Evolutionary conservation across 2,329 filamentous ascomycete species (phyloP), one percentile per base, ranked within the genome.

Genomic region (Penicillium sp.): DNA sequence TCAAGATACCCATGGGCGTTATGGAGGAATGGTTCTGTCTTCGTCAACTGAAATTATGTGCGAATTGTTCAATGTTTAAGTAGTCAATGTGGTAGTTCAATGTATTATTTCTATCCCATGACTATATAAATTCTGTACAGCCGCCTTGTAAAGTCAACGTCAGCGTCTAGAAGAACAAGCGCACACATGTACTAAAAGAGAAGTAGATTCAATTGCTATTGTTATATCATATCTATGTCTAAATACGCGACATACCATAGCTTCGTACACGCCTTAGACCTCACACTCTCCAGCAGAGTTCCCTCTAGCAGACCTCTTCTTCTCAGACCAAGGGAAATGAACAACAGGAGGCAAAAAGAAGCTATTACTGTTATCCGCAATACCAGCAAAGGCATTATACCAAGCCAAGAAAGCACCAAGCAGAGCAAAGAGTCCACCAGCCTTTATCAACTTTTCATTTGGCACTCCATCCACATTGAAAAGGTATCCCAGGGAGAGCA

Each of bases 401-500:
- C 81, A 83, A 16, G 81, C 81, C 13, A 77, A 63, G 66, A 83
- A 82, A 0, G 80, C 81, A 16, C 80, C 80, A 45, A 83, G 68
- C 29, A 83, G 73, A 56, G 79, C 81, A 60, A 83, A 83, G 7
- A 74, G 75, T 58, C 81, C 81, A 58, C 81, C 81, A 34, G 79
- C 80, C 57, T 76, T 76, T 25, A 60, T 48, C 10, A 67, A 38
- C 3, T 54, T 50, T 10, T 50, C 38, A 38, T 66, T 61, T 0
- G 64, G 64, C 44, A 56, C 27, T 16, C 41, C 55, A 1, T 55
- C 48, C 4, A 29, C 50, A 8, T 58, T 81, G 61, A 82, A 75
- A 67, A 86, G 77, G 62, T 88, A 85, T 60, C 81, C 81, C 63
- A 84, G 82, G 13, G 83, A 82, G 31, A 92, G 82, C 70, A 89